Base-by-base conservation (phyloP, 768 basidiomycete genomes). In the Phlegmacium glaucopus region DNA sequence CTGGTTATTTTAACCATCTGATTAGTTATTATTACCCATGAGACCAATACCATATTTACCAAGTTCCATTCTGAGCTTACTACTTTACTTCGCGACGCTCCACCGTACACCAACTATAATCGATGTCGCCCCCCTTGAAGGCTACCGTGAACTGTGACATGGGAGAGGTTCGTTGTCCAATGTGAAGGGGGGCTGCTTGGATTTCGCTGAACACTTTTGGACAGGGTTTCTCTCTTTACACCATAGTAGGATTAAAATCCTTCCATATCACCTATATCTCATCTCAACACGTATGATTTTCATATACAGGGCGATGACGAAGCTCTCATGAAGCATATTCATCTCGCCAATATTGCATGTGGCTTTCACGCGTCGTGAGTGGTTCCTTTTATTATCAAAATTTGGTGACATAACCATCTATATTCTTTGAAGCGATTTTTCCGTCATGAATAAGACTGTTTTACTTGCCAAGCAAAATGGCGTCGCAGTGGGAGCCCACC, bases 401-500 rank as follows among this genome's bases (percentile, higher is more conserved):
- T 28, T 34, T 11, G 16, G 29, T 1, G 17, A 26, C 17, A 11
- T 8, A n/a, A 48, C 34, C 5, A 11, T 10, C 13, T 45, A 5
- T 15, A 12, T 43, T 26, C 28, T 13, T 48, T 4, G 6, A 16
- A 79, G 80, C 0, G 83, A 85, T 58, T 83, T 83, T 52, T 70
- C 76, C 0, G 73, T 84, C 41, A 87, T 87, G 84, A 70, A 78
- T 51, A 68, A 75, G 57, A 85, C 83, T 0, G 81, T 85, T 2
- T 47, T 51, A 1, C 67, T 82, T 4, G 84, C 84, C 2, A 83
- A 83, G 53, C 55, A 63, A 29, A 68, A 83, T 56, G 68, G 69
- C 16, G 81, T 85, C 25, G 64, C 68, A 22, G 72, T 83, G n/a
- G 84, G 85, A 0, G 85, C 84, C 7, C 85, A 86, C 54, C 84